phyloP scores from a whole-genome alignment of 352 stramenopile species.

The Pythium brassicae region DNA sequence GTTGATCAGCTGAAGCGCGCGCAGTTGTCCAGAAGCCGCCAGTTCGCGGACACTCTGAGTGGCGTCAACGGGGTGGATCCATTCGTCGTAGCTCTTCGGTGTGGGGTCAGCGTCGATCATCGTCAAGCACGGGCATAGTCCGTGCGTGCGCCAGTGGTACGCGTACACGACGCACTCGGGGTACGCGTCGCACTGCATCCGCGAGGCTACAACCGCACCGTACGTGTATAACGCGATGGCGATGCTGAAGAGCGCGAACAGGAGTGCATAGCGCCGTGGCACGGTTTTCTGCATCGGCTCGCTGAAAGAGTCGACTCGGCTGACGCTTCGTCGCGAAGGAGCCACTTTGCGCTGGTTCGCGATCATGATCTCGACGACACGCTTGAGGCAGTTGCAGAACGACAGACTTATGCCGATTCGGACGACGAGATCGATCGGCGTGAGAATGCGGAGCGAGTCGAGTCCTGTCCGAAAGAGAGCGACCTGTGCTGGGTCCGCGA shows the following conservation, averaged over 20 bases:
- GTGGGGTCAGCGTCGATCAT: slow-evolving; percentile 27
- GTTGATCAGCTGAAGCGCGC: slow-evolving; percentile 33
- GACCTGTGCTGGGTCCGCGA: slow-evolving; percentile 21
- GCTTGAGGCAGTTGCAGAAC: slow-evolving; percentile 29
- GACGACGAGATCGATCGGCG: slow-evolving; percentile 18
- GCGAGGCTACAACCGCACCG: slow-evolving; percentile 11
- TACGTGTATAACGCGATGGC: slow-evolving; percentile 7
- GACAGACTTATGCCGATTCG: slow-evolving; percentile 28
- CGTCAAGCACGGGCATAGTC: slow-evolving; percentile 23
- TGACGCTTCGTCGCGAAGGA: slow-evolving; percentile 22
- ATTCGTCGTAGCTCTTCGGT: slow-evolving; percentile 29
- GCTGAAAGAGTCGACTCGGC: slow-evolving; percentile 15
- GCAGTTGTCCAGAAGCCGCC: slow-evolving; percentile 22
- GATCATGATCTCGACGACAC: slow-evolving; percentile 18
- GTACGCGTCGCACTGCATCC: slow-evolving; percentile 8
- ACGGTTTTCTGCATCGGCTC: slow-evolving; percentile 3
- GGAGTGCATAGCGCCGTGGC: background rate
- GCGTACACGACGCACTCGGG: slow-evolving; percentile 23
- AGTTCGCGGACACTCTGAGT: slow-evolving; percentile 16
- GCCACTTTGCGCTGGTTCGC: too few species aligned
- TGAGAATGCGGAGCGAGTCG: slow-evolving; percentile 26
- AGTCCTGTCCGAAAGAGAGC: slow-evolving; percentile 23
- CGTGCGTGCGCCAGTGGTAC: slow-evolving; percentile 7
- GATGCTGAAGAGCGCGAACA: slow-evolving; percentile 14
- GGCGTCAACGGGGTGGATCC: slow-evolving; percentile 22